Evolutionary conservation across 129 eudicot species (phyloP).

Genomic region (Rutidosis leptorrhynchoides): DNA sequence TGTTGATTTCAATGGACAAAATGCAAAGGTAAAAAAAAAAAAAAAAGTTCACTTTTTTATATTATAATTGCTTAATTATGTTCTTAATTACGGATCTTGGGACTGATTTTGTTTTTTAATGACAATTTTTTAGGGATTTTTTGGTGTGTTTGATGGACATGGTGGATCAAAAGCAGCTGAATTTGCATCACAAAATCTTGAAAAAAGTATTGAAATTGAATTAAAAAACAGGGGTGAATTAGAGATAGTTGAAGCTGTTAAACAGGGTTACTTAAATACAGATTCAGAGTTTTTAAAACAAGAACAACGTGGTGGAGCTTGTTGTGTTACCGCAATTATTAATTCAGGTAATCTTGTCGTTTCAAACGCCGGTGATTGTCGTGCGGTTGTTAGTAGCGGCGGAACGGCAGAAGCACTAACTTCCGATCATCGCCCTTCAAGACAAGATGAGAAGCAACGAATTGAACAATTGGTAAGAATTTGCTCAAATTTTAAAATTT

Average conservation of each 20-base stretch:
- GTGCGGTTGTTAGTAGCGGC: constrained; percentile 66
- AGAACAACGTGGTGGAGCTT: constrained; percentile 70
- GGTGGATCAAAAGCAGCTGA: constrained; percentile 95
- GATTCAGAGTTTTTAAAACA: constrained; percentile 63
- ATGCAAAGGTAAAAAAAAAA: constrained; percentile 84
- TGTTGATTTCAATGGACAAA: constrained; percentile 40
- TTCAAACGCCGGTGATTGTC: constrained; percentile 90
- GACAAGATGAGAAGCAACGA: constrained; percentile 61
- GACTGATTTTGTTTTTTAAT: constrained; percentile 9
- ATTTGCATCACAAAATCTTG: constrained; percentile 61
- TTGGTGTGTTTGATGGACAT: constrained; percentile 95
- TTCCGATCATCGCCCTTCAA: constrained; percentile 80
- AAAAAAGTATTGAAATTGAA: constrained; percentile 50
- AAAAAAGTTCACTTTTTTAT: too few species aligned
- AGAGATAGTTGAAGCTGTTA: constrained; percentile 52
- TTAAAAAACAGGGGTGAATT: constrained; percentile 37
- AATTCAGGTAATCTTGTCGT: constrained; percentile 60
- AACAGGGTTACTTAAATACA: constrained; percentile 58
- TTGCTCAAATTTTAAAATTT: not conserved
- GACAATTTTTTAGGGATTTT: constrained; percentile 57
- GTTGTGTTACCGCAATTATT: constrained; percentile 79
- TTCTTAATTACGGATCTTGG: too few species aligned
- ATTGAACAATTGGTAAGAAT: constrained; percentile 56
- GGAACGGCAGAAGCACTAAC: constrained; percentile 84
- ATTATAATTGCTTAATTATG: too few species aligned